These are phyloP conservation scores for Aegilops bicornis DNA, from an alignment of 176 grass and related monocot genomes.

Conservation along the genomic window DNA sequence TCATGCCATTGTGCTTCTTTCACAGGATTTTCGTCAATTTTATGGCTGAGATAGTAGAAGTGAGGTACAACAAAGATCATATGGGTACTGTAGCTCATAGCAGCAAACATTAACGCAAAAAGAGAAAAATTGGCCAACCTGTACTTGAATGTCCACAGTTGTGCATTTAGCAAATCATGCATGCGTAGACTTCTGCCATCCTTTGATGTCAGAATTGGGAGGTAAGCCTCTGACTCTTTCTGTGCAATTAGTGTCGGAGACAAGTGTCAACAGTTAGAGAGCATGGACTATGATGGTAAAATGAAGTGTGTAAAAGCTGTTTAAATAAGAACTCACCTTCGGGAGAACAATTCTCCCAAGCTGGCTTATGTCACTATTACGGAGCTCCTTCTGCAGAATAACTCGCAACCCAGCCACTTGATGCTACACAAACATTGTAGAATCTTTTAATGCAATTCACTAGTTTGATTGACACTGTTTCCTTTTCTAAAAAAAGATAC, in stretches of 20 bases:
- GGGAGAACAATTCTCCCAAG: constrained; percentile 93
- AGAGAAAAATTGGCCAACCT: constrained; percentile 37
- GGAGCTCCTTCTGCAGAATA: constrained; percentile 85
- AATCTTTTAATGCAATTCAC: constrained; percentile 35
- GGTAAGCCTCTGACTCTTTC: constrained; percentile 81
- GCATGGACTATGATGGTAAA: constrained; percentile 7
- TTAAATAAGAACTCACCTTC: constrained; percentile 60
- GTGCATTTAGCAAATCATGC: constrained; percentile 69
- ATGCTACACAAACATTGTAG: constrained; percentile 54
- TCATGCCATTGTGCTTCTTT: constrained; percentile 21
- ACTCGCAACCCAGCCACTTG: constrained; percentile 65
- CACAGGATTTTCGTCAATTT: not conserved
- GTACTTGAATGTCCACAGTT: constrained; percentile 91
- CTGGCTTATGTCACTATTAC: constrained; percentile 76
- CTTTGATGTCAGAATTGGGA: constrained; percentile 64
- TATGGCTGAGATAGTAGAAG: not conserved
- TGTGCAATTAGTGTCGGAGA: constrained; percentile 37
- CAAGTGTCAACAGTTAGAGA: not conserved
- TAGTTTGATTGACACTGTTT: constrained; percentile 1
- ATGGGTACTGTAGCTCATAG: not conserved
- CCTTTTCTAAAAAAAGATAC: not conserved
- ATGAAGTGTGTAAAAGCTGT: not conserved
- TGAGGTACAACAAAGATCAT: not conserved
- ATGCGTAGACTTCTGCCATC: constrained; percentile 76
- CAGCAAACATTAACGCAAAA: not conserved